Evolutionary conservation across 2,329 filamentous ascomycete species (phyloP).

Genomic region (Curvularia lunata): DNA sequence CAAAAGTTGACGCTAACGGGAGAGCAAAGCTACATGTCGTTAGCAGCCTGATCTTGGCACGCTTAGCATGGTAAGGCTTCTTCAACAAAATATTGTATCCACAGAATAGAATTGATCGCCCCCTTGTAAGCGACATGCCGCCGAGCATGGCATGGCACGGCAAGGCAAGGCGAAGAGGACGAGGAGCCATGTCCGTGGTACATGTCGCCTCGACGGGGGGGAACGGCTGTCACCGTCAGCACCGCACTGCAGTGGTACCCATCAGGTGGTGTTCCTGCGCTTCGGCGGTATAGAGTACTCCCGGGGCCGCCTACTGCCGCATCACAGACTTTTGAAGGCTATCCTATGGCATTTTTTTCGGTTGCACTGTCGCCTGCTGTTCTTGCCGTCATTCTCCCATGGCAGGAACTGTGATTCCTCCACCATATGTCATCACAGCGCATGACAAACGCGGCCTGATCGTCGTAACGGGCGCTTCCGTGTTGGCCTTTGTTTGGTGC

Average conservation of each 20-base stretch:
- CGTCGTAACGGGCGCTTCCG: constrained; percentile 36
- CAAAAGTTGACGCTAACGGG: neutral
- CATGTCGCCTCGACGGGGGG: neutral
- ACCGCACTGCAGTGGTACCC: neutral
- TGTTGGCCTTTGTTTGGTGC: constrained; percentile 38
- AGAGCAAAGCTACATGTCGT: constrained; percentile 3
- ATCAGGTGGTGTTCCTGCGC: neutral
- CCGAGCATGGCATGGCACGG: neutral
- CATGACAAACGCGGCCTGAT: constrained; percentile 46
- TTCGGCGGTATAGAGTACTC: constrained; percentile 2
- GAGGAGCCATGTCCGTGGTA: neutral
- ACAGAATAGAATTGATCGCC: neutral
- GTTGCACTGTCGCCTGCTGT: constrained; percentile 4
- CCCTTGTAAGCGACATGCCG: neutral
- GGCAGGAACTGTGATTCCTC: constrained; percentile 30
- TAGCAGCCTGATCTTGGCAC: constrained; percentile 2
- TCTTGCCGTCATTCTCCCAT: constrained; percentile 19
- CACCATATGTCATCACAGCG: constrained; percentile 39
- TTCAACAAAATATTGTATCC: neutral
- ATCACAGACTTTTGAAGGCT: neutral
- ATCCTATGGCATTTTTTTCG: constrained; percentile 6
- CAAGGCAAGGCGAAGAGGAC: neutral
- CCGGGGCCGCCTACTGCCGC: neutral
- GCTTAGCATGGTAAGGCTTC: constrained; percentile 5
- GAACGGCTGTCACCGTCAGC: neutral